Conservation (phyloP, 2,329 filamentous ascomycete species). For the Pseudocercospora cruenta region DNA sequence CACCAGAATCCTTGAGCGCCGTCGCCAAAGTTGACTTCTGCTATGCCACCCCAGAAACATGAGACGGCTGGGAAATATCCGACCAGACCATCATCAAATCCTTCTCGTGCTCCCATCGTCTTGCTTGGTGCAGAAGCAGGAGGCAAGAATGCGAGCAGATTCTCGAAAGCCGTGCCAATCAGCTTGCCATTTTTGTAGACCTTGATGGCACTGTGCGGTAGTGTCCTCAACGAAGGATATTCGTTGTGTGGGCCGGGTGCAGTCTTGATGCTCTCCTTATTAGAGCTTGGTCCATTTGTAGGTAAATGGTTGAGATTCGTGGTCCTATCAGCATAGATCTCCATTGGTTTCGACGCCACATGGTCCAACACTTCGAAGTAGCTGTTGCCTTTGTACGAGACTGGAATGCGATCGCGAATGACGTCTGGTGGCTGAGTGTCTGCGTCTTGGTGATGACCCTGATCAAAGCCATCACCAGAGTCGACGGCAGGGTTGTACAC, state of each 20-base stretch:
- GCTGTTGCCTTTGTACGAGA: conserved; percentile 88
- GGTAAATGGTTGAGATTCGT: conserved; percentile 64
- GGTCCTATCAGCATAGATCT: conserved; percentile 61
- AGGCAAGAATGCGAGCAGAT: conserved; percentile 87
- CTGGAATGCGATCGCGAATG: conserved; percentile 91
- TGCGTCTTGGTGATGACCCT: conserved; percentile 24
- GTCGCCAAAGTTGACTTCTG: conserved; percentile 91
- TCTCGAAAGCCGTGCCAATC: conserved; percentile 84
- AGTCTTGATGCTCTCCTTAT: conserved; percentile 52
- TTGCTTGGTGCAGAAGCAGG: conserved; percentile 73
- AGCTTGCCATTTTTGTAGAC: conserved; percentile 90
- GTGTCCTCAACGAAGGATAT: conserved; percentile 74
- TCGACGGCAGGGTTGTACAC: conserved; percentile 87
- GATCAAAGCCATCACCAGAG: conserved; percentile 58
- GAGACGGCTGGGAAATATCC: conserved; percentile 95
- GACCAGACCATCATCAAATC: conserved; percentile 90
- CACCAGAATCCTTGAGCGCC: conserved; percentile 83
- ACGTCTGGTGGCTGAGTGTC: conserved; percentile 68
- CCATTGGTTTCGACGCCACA: conserved; percentile 82
- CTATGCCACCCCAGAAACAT: conserved; percentile 87
- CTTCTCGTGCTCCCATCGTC: conserved; percentile 74
- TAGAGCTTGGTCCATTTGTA: conserved; percentile 45
- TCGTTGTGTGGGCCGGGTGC: conserved; percentile 75
- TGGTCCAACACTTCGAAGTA: conserved; percentile 95
- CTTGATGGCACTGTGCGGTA: conserved; percentile 83